Percentiles rank a stretch among this genome's conserved stretches.
phyloP scores from a whole-genome alignment of 495 filamentous ascomycete genomes.

The Daldinia decipiens region DNA sequence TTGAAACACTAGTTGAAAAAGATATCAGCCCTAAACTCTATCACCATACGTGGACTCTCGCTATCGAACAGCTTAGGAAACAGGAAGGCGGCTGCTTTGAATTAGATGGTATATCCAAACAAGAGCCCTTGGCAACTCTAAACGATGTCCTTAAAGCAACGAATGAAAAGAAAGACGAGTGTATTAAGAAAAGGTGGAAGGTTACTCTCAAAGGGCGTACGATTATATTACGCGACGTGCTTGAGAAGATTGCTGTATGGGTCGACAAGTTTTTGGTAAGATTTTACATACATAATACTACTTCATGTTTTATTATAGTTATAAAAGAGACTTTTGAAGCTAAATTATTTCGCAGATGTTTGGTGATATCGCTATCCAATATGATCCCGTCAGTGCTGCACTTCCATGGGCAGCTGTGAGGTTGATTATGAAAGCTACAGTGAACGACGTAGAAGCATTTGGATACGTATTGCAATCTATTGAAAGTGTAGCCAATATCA shows the following conservation, averaged over 20 bases:
- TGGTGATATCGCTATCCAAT: not conserved
- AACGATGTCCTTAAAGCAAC: not conserved
- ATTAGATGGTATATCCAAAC: not conserved
- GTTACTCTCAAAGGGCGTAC: not conserved
- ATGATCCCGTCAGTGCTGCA: not conserved
- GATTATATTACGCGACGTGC: not conserved
- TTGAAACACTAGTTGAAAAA: not conserved
- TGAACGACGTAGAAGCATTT: not conserved
- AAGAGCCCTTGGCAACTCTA: not conserved
- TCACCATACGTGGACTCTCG: not conserved
- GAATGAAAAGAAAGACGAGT: slow-evolving; percentile 1
- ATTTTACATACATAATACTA: not conserved
- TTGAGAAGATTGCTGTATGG: not conserved
- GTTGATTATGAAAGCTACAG: not conserved
- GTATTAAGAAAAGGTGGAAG: slow-evolving; percentile 3
- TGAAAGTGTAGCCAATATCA: not conserved
- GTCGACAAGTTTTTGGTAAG: not conserved
- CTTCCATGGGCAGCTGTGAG: not conserved
- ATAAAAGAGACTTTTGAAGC: not conserved
- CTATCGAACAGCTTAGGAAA: not conserved
- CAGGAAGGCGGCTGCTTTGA: not conserved
- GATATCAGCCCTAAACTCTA: not conserved
- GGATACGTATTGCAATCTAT: not conserved
- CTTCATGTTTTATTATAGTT: not conserved
- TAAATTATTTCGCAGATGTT: not conserved